These are phyloP conservation scores for Solanum sejunctum DNA, from an alignment of 257 asterid genomes.

Conservation along the genomic window DNA sequence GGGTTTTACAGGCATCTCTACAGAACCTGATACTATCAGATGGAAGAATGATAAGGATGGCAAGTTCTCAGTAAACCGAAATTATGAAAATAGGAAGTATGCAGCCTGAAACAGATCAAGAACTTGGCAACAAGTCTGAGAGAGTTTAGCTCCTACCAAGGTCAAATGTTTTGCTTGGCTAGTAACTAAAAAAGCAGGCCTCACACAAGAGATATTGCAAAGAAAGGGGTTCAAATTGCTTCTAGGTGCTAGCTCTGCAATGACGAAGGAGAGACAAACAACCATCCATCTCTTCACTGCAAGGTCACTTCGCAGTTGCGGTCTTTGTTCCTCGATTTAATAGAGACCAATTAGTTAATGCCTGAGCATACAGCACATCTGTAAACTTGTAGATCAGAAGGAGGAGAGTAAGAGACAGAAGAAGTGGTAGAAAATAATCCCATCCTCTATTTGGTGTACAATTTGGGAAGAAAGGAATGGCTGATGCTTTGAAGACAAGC, in stretches of 20 bases:
- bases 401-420: neutral
- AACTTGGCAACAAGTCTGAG: neutral
- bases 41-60: neutral
- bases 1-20: neutral
- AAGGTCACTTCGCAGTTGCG: neutral
- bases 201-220: neutral
- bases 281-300: neutral
- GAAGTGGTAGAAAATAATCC: neutral
- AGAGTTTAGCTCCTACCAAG: neutral
- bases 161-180: neutral
- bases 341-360: neutral
- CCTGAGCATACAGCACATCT: neutral
- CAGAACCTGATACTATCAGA: neutral
- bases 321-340: neutral
- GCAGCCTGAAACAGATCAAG: neutral
- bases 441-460: neutral
- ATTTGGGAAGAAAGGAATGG: neutral
- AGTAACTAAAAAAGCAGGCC: neutral
- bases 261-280: neutral
- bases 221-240: neutral
- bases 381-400: neutral
- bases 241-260: neutral
- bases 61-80: neutral
- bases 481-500: neutral
- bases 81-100: neutral